phyloP scores from a whole-genome alignment of 352 stramenopile genomes.

The Globisporangium heterothallicum region DNA sequence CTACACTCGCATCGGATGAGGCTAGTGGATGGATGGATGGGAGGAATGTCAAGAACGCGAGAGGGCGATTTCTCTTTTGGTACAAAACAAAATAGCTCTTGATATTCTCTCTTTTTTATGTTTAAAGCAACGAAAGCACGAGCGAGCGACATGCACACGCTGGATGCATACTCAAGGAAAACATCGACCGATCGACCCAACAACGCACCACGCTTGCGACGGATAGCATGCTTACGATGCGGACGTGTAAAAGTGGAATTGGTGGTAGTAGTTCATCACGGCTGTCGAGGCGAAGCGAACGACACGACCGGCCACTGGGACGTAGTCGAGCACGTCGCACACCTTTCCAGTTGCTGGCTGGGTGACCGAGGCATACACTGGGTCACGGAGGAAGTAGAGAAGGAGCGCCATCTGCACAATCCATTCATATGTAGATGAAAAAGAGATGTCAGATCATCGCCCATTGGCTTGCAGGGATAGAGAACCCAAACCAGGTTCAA shows the following conservation, averaged over 20 bases:
- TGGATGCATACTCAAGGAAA: constrained; percentile 5
- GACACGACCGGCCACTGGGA: constrained; percentile 64
- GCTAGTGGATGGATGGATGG: too few species aligned
- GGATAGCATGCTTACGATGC: constrained; percentile 45
- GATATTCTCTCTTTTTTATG: too few species aligned
- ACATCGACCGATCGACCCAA: constrained; percentile 1
- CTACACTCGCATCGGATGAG: constrained; percentile 30
- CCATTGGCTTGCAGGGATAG: not conserved
- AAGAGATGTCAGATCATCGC: not conserved
- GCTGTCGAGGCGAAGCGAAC: constrained; percentile 66
- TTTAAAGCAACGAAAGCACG: not conserved
- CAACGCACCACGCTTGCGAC: not conserved
- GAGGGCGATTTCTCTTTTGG: not conserved
- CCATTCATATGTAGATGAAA: constrained; percentile 1
- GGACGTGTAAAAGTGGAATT: constrained; percentile 86
- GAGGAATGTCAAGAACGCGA: too few species aligned
- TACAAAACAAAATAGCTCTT: too few species aligned
- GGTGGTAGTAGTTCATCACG: constrained; percentile 81
- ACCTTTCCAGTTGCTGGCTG: constrained; percentile 58
- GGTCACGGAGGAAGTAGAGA: constrained; percentile 80
- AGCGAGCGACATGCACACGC: constrained; percentile 4
- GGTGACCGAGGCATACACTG: constrained; percentile 63
- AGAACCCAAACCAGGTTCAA: not conserved
- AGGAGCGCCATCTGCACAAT: constrained; percentile 69
- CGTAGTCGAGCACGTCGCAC: constrained; percentile 52